Evolutionary conservation across 768 basidiomycete genomes (phyloP).

Genomic region (Termitomyces heimii): DNA sequence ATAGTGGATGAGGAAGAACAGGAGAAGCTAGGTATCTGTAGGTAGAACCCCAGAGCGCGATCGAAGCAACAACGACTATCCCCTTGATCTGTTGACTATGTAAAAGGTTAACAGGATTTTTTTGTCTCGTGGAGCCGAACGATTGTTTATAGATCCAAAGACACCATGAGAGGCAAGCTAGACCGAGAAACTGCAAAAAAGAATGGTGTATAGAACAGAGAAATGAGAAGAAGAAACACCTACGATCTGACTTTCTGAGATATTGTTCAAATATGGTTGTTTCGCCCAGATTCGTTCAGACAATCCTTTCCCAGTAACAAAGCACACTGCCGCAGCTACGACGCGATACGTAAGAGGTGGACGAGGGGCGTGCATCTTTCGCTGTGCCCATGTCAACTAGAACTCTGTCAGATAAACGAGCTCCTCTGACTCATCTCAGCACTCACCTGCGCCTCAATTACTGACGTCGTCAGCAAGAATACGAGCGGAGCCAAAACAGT

Average conservation of each 20-base stretch:
- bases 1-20: slow-evolving; percentile 49
- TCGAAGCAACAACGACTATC: slow-evolving; percentile 22
- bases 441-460: slow-evolving; percentile 26
- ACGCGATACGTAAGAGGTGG: slow-evolving; percentile 15
- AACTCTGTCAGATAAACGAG: neutral
- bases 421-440: neutral
- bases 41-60: slow-evolving; percentile 29
- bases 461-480: slow-evolving; percentile 42
- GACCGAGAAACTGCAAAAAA: slow-evolving; percentile 21
- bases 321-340: slow-evolving; percentile 19
- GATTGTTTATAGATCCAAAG: slow-evolving; percentile 21
- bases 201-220: neutral
- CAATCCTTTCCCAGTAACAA: slow-evolving; percentile 19
- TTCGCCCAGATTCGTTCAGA: slow-evolving; percentile 25
- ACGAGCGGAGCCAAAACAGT: slow-evolving; percentile 52
- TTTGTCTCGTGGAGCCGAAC: slow-evolving; percentile 12
- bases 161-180: slow-evolving; percentile 26
- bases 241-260: slow-evolving; percentile 37
- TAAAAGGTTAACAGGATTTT: slow-evolving; percentile 12
- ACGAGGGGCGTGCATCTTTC: slow-evolving; percentile 3
- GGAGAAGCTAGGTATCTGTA: slow-evolving; percentile 42
- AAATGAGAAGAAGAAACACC: slow-evolving; percentile 8
- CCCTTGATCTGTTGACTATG: slow-evolving; percentile 20
- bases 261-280: slow-evolving; percentile 17
- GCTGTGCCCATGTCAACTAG: slow-evolving; percentile 6